Conservation (phyloP, 768 basidiomycete genomes). For the Lactarius tabidus region DNA sequence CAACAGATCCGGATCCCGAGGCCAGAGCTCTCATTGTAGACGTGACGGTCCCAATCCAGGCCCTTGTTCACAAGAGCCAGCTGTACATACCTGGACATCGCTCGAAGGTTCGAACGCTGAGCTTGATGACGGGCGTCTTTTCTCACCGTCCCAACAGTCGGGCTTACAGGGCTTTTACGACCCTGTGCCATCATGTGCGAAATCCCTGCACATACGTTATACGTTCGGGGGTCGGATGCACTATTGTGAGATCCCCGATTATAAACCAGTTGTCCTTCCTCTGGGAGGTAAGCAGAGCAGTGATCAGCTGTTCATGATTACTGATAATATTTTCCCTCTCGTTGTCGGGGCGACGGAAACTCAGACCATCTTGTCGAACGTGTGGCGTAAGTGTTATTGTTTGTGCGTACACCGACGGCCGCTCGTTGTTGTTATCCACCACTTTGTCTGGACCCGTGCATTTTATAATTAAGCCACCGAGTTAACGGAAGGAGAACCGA, state of each 20-base stretch:
- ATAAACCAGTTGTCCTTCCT: slow-evolving; percentile 66
- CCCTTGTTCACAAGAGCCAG: slow-evolving; percentile 74
- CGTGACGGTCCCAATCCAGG: slow-evolving; percentile 79
- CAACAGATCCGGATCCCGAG: slow-evolving; percentile 35
- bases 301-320: slow-evolving; percentile 10
- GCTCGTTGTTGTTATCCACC: slow-evolving; percentile 14
- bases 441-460: slow-evolving; percentile 10
- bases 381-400: slow-evolving; percentile 10
- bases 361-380: slow-evolving; percentile 23
- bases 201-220: slow-evolving; percentile 70
- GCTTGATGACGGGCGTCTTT: slow-evolving; percentile 13
- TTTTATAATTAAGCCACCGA: slow-evolving; percentile 9
- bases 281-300: slow-evolving; percentile 55
- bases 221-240: slow-evolving; percentile 69
- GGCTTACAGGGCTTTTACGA: slow-evolving; percentile 87
- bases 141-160: slow-evolving; percentile 38
- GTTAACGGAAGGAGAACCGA: slow-evolving; percentile 5
- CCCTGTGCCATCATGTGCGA: slow-evolving; percentile 68
- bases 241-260: slow-evolving; percentile 73
- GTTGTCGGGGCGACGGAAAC: slow-evolving; percentile 21
- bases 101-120: slow-evolving; percentile 63
- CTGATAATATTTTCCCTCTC: slow-evolving; percentile 8
- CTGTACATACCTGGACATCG: slow-evolving; percentile 71
- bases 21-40: slow-evolving; percentile 54
- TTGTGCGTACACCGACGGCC: neutral